These are phyloP conservation scores for Teunomyces cretensis DNA, from an alignment of 805 yeast species.

Conservation along the genomic window DNA sequence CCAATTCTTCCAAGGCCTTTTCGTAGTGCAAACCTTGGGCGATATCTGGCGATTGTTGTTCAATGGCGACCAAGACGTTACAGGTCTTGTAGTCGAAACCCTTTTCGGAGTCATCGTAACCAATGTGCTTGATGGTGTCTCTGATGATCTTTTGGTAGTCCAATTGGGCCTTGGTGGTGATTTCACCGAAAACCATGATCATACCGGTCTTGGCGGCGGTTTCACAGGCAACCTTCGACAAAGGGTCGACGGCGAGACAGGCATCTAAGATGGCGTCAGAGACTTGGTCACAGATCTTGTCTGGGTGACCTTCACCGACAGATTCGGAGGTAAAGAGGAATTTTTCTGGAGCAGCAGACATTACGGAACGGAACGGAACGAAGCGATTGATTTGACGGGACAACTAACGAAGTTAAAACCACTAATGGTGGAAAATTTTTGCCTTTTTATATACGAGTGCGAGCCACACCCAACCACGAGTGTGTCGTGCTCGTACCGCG, in stretches of 20 bases:
- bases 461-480: slow-evolving; percentile 5
- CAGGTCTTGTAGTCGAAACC: slow-evolving; percentile 99
- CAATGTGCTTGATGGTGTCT: slow-evolving; percentile 97
- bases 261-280: slow-evolving; percentile 98
- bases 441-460: slow-evolving; percentile 1
- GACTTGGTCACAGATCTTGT: slow-evolving; percentile 97
- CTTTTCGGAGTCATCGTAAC: slow-evolving; percentile 92
- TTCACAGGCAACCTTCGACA: slow-evolving; percentile 98
- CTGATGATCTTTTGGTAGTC: slow-evolving; percentile 98
- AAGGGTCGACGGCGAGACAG: slow-evolving; percentile 91
- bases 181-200: slow-evolving; percentile 99
- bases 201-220: slow-evolving; percentile 99
- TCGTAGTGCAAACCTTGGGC: slow-evolving; percentile 99
- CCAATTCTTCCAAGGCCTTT: slow-evolving; percentile 91
- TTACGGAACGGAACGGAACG: neutral
- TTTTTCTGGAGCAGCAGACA: slow-evolving; percentile 24
- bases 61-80: slow-evolving; percentile 97
- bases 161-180: slow-evolving; percentile 91
- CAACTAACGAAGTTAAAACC: neutral
- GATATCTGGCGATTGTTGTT: slow-evolving; percentile 98
- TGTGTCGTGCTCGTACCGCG: neutral
- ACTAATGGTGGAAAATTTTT: neutral
- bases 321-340: slow-evolving; percentile 82
- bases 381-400: neutral
- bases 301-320: slow-evolving; percentile 95